Evolutionary conservation across 1,139 yeast genomes (phyloP), one percentile per base, ranked within the genome.

Genomic region (Yamadazyma trypodendri): DNA sequence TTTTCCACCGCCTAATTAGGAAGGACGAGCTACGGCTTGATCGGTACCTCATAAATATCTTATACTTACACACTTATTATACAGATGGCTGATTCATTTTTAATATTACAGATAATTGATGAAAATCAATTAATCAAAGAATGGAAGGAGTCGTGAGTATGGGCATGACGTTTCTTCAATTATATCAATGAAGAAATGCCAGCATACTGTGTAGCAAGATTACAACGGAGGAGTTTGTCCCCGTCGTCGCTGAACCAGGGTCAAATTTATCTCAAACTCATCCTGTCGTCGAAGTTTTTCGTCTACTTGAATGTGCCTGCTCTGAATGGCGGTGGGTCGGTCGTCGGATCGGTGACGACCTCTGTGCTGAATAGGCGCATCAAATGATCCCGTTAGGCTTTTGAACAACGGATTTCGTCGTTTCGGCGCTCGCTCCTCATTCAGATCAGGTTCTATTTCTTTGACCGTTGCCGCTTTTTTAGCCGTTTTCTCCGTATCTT

Each of bases 191-290:
- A 27, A 27, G 29, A 27, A 27, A 3, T 11, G 14, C 10, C 29
- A 16, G 12, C n/a, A 12, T 11, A 12, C 10, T 25, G 15, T 25
- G 14, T 11, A 15, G n/a, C 29, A 27, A 27, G 29, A n/a, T 15
- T 13, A 27, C 10, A 28, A 11, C n/a, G 15, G 12, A n/a, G 14
- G 23, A 3, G 24, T 18, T 17, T 28, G 23, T 14, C 34, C 25
- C n/a, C 28, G 31, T 23, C 39, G 39, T 34, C 39, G 39, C 20
- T 31, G 37, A 9, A 24, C 28, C 18, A 37, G 37, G 14, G 31
- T 22, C 24, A 38, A 15, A n/a, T 31, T 31, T 18, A 38, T 25
- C 20, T 32, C 35, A 12, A 13, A 32, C 8, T 25, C 35, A 11
- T 29, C 32, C n/a, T 23, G 32, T 29, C 24, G 32, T 29, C 32